Base-by-base conservation (phyloP, 257 asterid genomes). In the Orobanche coerulescens region DNA sequence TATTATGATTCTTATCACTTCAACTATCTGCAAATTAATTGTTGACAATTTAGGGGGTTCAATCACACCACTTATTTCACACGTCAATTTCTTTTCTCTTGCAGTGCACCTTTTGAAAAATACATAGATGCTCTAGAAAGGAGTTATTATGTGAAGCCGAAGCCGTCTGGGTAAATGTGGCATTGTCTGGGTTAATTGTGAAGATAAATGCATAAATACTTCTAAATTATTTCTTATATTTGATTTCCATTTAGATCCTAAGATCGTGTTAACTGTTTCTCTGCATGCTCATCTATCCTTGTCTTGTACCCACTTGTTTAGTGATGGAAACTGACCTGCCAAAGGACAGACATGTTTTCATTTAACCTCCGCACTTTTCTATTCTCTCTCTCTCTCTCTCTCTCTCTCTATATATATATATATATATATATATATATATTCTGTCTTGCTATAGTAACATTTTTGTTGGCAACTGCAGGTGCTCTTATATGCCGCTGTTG, bases 401-500 rank as follows among this genome's bases (percentile, higher is more conserved):
- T n/a, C n/a, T n/a, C n/a, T n/a, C n/a, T n/a, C n/a, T n/a, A n/a
- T n/a, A n/a, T n/a, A n/a, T n/a, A n/a, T n/a, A n/a, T n/a, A n/a
- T n/a, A n/a, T n/a, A n/a, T n/a, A n/a, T n/a, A n/a, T n/a, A n/a
- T n/a, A n/a, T n/a, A n/a, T n/a, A n/a, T 51, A 18, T 51, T 61
- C 24, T 39, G 53, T 47, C 44, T 48, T 47, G 55, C 25, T 58
- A 44, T 52, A 2, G 52, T 74, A 66, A 67, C 37, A 58, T 60
- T 50, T 48, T 7, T 69, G 44, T 70, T 40, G 75, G 73, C 59
- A 60, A 63, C 71, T 72, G 77, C 90, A 93, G 99, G 99, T 93
- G 61, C 92, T 93, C 61, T 64, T 93, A 58, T 89, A 93, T 73
- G 86, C 90, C 78, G 99, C 77, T 66, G 67, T 85, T 62, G 81